phyloP scores from a whole-genome alignment of 2,329 filamentous ascomycete genomes.

The Fusarium sororula region DNA sequence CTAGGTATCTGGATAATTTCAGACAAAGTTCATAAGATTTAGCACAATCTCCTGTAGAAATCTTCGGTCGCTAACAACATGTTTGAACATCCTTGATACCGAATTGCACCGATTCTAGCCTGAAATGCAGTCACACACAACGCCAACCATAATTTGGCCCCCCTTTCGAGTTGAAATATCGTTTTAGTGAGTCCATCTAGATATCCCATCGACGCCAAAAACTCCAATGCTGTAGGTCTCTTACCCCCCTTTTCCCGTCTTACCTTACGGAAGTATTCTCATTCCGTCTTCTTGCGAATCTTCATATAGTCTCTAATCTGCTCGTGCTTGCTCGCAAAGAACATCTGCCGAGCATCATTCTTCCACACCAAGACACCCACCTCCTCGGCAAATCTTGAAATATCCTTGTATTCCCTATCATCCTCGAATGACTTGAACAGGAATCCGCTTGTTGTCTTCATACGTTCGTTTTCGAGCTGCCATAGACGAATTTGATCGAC shows the following conservation, averaged over 20 bases:
- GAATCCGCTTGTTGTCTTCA: slow-evolving; percentile 84
- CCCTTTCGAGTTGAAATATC: neutral
- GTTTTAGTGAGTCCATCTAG: slow-evolving; percentile 4
- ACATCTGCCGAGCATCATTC: slow-evolving; percentile 80
- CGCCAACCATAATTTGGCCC: neutral
- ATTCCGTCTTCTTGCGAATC: slow-evolving; percentile 61
- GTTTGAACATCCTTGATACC: neutral
- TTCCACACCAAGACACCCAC: slow-evolving; percentile 91
- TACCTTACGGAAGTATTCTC: slow-evolving; percentile 43
- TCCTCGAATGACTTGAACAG: slow-evolving; percentile 89
- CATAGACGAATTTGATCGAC: slow-evolving; percentile 97
- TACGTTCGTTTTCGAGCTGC: slow-evolving; percentile 96
- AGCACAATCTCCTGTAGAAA: neutral
- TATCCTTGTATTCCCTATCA: slow-evolving; percentile 73
- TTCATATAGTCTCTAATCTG: slow-evolving; percentile 85
- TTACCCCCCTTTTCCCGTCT: neutral
- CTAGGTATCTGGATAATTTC: neutral
- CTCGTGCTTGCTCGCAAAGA: slow-evolving; percentile 92
- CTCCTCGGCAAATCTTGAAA: slow-evolving; percentile 83
- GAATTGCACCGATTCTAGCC: neutral
- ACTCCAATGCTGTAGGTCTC: slow-evolving; percentile 31
- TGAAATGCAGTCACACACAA: neutral
- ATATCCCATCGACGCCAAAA: slow-evolving; percentile 25
- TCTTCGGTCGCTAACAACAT: neutral
- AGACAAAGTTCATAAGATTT: neutral